Percentiles rank a stretch among this genome's conserved stretches.
Conservation (phyloP, 2,329 filamentous ascomycete species). For the Claviceps humidiphila region DNA sequence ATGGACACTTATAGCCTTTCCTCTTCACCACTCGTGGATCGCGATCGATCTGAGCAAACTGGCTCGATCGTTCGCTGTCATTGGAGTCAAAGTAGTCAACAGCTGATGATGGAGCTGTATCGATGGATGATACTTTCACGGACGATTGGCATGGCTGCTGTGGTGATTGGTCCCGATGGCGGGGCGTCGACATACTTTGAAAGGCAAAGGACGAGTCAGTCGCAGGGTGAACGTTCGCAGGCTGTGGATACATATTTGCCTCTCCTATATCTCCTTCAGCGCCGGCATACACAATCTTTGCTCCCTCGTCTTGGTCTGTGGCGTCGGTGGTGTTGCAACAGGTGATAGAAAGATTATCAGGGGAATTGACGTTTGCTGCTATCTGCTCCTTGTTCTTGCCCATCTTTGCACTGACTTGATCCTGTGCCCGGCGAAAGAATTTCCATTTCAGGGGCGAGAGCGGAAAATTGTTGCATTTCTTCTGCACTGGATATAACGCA, state of each 20-base stretch:
- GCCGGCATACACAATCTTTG: constrained; percentile 29
- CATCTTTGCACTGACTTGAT: constrained; percentile 26
- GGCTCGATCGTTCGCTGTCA: constrained; percentile 28
- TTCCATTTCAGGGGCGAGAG: constrained; percentile 51
- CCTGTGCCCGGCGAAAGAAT: constrained; percentile 44
- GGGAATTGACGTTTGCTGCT: constrained; percentile 34
- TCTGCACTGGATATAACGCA: constrained; percentile 23
- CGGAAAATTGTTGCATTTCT: constrained; percentile 42
- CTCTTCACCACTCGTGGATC: constrained; percentile 74
- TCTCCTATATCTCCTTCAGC: constrained; percentile 36
- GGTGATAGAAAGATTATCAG: constrained; percentile 38
- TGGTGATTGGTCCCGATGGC: not conserved
- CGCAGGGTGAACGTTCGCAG: constrained; percentile 5
- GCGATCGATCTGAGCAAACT: constrained; percentile 68
- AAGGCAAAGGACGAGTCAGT: not conserved
- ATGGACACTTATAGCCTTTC: constrained; percentile 50
- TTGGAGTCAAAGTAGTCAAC: constrained; percentile 1
- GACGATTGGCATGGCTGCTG: not conserved
- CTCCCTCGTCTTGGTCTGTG: constrained; percentile 40
- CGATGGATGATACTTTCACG: not conserved
- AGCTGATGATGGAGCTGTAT: not conserved
- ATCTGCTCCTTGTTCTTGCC: constrained; percentile 24
- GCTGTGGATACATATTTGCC: constrained; percentile 25
- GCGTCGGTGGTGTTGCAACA: constrained; percentile 51
- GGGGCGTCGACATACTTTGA: not conserved